These are phyloP conservation scores for Lactarius quietus DNA, from an alignment of 768 basidiomycete species.

Conservation along the genomic window DNA sequence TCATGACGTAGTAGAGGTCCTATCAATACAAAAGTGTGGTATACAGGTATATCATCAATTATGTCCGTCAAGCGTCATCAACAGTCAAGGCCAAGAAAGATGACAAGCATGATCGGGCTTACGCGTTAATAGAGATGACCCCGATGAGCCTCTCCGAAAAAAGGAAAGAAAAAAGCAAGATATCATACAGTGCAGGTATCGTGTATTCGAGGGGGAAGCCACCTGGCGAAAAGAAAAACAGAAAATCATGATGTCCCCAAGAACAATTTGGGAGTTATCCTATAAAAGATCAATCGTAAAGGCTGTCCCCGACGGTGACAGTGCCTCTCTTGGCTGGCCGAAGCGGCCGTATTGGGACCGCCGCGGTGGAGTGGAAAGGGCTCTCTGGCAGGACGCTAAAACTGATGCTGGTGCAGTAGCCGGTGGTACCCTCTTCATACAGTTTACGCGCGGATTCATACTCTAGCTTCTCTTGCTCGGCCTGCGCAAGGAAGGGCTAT, in stretches of 20 bases:
- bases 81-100: constrained; percentile 1
- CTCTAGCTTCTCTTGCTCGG: constrained; percentile 92
- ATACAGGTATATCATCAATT: constrained; percentile 29
- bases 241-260: constrained; percentile 4
- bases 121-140: background rate
- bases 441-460: constrained; percentile 82
- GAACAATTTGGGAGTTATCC: constrained; percentile 6
- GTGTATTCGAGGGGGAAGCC: constrained; percentile 18
- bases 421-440: constrained; percentile 80
- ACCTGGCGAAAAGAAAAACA: constrained; percentile 15
- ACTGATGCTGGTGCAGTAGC: constrained; percentile 69
- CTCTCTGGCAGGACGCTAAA: constrained; percentile 76
- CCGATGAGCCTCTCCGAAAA: background rate
- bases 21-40: constrained; percentile 42
- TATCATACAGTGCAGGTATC: constrained; percentile 21
- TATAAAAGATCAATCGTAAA: constrained; percentile 17
- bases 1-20: constrained; percentile 33
- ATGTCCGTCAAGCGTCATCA: constrained; percentile 17
- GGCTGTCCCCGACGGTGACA: constrained; percentile 54
- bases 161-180: constrained; percentile 5
- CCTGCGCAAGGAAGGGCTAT: constrained; percentile 89
- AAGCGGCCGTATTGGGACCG: constrained; percentile 36
- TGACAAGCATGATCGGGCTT: background rate
- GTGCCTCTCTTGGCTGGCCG: constrained; percentile 50
- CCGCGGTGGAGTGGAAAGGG: constrained; percentile 45